Conservation (phyloP, 306 rosid species). For the Phaseolus lunatus region DNA sequence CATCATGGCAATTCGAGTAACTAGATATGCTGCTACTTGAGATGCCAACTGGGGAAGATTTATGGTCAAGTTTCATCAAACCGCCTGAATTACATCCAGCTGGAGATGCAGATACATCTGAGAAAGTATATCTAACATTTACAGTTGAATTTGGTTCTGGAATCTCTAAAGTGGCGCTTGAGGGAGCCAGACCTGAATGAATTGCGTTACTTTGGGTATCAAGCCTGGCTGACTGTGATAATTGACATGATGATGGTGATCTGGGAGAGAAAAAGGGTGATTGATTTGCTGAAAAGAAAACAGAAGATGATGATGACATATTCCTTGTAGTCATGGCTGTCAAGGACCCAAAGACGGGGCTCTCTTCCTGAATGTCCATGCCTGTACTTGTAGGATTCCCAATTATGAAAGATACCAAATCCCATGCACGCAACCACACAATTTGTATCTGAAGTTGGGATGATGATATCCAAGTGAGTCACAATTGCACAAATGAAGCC, state of each 20-base stretch:
- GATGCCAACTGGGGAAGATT: constrained; percentile 66
- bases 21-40: constrained; percentile 68
- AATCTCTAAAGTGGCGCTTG: constrained; percentile 53
- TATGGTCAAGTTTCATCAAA: constrained; percentile 59
- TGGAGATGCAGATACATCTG: constrained; percentile 56
- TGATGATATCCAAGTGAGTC: constrained; percentile 40
- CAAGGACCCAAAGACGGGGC: constrained; percentile 61
- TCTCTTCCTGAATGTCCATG: constrained; percentile 81
- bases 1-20: constrained; percentile 48
- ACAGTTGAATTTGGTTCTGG: constrained; percentile 58
- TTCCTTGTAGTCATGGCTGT: constrained; percentile 66
- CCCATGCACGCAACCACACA: constrained; percentile 41
- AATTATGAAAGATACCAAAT: constrained; percentile 44
- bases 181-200: constrained; percentile 56
- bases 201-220: constrained; percentile 54
- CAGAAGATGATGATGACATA: constrained; percentile 81
- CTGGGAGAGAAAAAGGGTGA: constrained; percentile 94
- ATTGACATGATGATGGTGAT: constrained; percentile 65
- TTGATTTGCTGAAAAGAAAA: constrained; percentile 82
- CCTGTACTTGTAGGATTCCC: constrained; percentile 43
- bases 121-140: constrained; percentile 51
- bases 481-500: not conserved
- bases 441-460: constrained; percentile 47
- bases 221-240: constrained; percentile 57
- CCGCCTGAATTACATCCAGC: constrained; percentile 55